A percentile compares a stretch with the other conserved stretches of the same genome.
phyloP scores from a whole-genome alignment of 2,329 filamentous ascomycete species.

The Calonectria multiphialidica region DNA sequence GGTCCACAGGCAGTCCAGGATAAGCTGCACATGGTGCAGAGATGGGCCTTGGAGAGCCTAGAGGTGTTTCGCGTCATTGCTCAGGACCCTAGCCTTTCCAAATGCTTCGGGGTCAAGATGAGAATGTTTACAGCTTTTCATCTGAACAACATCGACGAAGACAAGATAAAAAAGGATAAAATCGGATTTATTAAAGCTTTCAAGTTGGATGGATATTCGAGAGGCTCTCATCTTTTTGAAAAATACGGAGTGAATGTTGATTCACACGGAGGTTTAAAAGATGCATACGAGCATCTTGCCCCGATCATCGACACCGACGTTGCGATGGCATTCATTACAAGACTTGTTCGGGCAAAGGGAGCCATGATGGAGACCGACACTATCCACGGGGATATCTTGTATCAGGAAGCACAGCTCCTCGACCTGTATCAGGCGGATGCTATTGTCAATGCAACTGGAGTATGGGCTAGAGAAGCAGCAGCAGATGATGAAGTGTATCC shows the following conservation, averaged over 20 bases:
- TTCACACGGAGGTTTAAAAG: constrained; percentile 1
- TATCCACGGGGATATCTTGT: background rate
- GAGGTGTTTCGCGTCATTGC: background rate
- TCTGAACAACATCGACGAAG: constrained; percentile 6
- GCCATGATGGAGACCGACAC: background rate
- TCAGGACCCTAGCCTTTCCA: background rate
- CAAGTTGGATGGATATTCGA: background rate
- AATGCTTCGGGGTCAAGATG: background rate
- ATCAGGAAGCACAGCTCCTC: background rate
- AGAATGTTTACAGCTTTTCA: constrained; percentile 1
- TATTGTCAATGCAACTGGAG: constrained; percentile 5
- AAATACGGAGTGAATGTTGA: constrained; percentile 2
- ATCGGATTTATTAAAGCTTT: background rate
- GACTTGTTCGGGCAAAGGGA: constrained; percentile 10
- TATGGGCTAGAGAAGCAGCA: background rate
- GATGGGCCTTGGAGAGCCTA: constrained; percentile 10
- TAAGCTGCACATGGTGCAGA: background rate
- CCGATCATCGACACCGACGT: constrained; percentile 16
- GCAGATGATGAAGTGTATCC: background rate
- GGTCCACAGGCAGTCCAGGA: constrained; percentile 3
- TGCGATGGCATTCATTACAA: constrained; percentile 1
- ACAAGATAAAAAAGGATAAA: background rate
- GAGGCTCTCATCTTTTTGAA: background rate
- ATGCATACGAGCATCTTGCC: constrained; percentile 10
- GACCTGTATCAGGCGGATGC: background rate